Base-by-base conservation (phyloP, 805 yeast genomes). In the Ogataea nonfermentans region DNA sequence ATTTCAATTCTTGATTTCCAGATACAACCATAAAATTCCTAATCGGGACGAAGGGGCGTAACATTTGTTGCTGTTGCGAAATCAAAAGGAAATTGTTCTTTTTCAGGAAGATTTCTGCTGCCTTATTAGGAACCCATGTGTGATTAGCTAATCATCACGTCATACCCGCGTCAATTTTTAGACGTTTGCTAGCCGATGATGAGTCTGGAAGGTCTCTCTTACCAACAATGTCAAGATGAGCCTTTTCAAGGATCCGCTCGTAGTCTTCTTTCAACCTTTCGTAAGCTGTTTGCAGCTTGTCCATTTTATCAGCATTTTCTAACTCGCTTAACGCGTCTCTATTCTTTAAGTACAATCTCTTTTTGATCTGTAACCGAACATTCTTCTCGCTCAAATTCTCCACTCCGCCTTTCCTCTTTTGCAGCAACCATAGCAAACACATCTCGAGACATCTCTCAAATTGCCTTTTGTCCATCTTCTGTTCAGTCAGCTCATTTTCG, bases 371-470 rank as follows among this genome's bases (percentile, higher is more conserved):
- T 22, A 81, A 54, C 37, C 93, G 66, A 6, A 78, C 63, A 6
- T 68, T 66, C 42, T 62, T 62, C 22, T 49, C 59, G 16, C 32
- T 48, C 28, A 58, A 37, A 29, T 66, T 50, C 14, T 41, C 44
- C 23, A 56, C 48, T 5, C 32, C 43, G n/a, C 24, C 33, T 13
- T 19, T 37, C 23, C 62, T 64, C 35, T 65, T 51, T 15, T 57
- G 46, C 23, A 60, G 41, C 24, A 53, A 66, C 48, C 72, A 67
- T 13, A 82, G 59, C 23, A 83, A 61, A 1, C 76, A 70, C 87
- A 93, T 81, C 57, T 93, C 99, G 4, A 83, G 51, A 24, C 86
- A 68, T 46, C 97, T 70, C 38, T 75, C 74, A 51, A 88, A 79
- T 61, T 91, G 98, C 43, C 95, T 72, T 41, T 73, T 70, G 45